Base-by-base conservation (phyloP, 345 rosid genomes). In the Odontarrhena argentea region DNA sequence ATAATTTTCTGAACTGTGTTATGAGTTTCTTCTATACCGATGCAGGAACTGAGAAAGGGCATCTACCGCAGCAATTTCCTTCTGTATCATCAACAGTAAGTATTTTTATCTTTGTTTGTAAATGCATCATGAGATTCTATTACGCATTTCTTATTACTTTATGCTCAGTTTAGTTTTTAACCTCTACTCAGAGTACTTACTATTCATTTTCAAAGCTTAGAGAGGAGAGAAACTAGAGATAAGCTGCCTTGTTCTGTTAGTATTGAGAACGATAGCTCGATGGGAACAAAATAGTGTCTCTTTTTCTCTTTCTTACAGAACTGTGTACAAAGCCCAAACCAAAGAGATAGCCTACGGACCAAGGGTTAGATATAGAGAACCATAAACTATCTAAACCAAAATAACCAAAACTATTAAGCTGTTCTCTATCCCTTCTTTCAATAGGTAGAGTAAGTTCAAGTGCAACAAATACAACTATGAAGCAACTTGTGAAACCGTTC, bases 11-110 rank as follows among this genome's bases (percentile, higher is more conserved):
- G 12, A 12, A 38, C 12, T 62, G 22, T 8, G 7, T 1, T 32
- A 32, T 32, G 36, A 6, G 22, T 11, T 45, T 44, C 28, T 25
- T 28, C 3, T 47, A 5, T 60, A 0, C 49, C 61, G 42, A 62
- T 56, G 45, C 34, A 86, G 92, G 82, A 40, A 44, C 22, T 32
- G 25, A 76, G 45, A 74, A 68, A 62, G 55, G 58, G 8, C 61
- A 14, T 7, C 56, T 35, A 56, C 50, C 72, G 22, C 32, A 26
- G 3, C 34, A 14, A 9, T 50, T 73, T 51, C 49, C 61, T 58
- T 42, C 34, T 50, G 35, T 49, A 12, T 15, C 36, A 3, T 2
- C 53, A 4, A 56, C 9, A 47, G 77, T 74, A 55, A 61, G 8
- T 53, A 13, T 8, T 18, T 37, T 45, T 6, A 36, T 18, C 35